Evolutionary conservation across 176 grass and related monocot species (phyloP), one percentile per base, ranked within the genome.

Genomic region (Aechmea fasciata): DNA sequence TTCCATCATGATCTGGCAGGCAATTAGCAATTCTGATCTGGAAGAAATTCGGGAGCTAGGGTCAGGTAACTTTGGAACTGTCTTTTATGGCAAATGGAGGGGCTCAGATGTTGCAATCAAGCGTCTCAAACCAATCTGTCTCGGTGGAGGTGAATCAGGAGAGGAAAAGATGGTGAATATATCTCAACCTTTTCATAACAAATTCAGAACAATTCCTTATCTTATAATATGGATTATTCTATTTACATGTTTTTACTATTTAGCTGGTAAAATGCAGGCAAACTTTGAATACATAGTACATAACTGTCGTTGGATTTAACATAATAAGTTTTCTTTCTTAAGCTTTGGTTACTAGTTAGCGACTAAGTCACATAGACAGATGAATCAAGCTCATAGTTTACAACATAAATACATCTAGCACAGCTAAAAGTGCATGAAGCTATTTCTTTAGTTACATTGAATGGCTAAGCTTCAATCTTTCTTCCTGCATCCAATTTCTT

Each of bases 51-150:
- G 76, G 28, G 67, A 64, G 49, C 41, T 78, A 3, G 76, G 76
- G 49, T 70, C 76, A 23, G 76, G 76, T 49, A 78, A 52, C 33
- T 78, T 51, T 78, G 76, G 76, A 29, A 63, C 68, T 51, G 76
- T 78, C 9, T 78, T 49, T 64, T 64, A 78, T 64, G 76, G 76
- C 7, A 78, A 78, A 51, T 78, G 76, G 76, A 78, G 67, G 57
- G 76, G 76, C 49, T 78, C 67, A 25, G 76, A 78, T 64, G 67
- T 70, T 64, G 76, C 76, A 49, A 78, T 78, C 48, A 78, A 78
- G 69, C 69, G 67, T 62, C 69, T 78, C 48, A 78, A 51, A 64
- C 47, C 67, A 63, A 71, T 25, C 14, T 78, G 76, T 25, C 70
- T 78, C 48, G 48, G 49, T 23, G 67, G 48, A 70, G 48, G 57